These are phyloP conservation scores for Schwanniomyces sp. DNA, from an alignment of 805 yeast species.

Conservation along the genomic window DNA sequence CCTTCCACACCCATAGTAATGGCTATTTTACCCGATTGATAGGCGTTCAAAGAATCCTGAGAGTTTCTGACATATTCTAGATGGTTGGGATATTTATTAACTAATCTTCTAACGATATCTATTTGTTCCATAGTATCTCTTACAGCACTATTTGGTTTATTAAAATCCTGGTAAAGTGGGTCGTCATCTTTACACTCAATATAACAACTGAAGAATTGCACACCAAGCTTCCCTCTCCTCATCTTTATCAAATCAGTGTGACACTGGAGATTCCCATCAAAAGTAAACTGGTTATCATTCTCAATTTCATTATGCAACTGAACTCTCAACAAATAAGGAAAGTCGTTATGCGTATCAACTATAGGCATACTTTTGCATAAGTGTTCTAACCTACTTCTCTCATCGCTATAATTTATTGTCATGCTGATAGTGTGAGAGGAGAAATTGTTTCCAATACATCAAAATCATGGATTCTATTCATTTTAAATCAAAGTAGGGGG, in stretches of 20 bases:
- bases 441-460: neutral
- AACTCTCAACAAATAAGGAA: slow-evolving; percentile 48
- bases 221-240: slow-evolving; percentile 45
- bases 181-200: slow-evolving; percentile 46
- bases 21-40: slow-evolving; percentile 36
- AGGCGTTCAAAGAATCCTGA: slow-evolving; percentile 39
- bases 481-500: neutral
- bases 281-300: slow-evolving; percentile 31
- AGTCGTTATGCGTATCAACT: slow-evolving; percentile 50
- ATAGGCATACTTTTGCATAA: slow-evolving; percentile 13
- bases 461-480: neutral
- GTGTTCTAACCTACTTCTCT: neutral
- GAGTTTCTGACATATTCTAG: slow-evolving; percentile 42
- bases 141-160: slow-evolving; percentile 42
- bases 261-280: slow-evolving; percentile 35
- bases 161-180: slow-evolving; percentile 44
- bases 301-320: slow-evolving; percentile 43
- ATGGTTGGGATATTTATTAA: slow-evolving; percentile 37
- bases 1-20: slow-evolving; percentile 56
- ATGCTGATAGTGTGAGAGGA: neutral
- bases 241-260: slow-evolving; percentile 47
- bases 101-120: slow-evolving; percentile 48
- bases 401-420: neutral
- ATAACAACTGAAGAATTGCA: slow-evolving; percentile 52
- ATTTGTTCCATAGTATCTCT: slow-evolving; percentile 56